Evolutionary conservation across 306 rosid genomes (phyloP), one percentile per base, ranked within the genome.

Genomic region (Styphnolobium japonicum): DNA sequence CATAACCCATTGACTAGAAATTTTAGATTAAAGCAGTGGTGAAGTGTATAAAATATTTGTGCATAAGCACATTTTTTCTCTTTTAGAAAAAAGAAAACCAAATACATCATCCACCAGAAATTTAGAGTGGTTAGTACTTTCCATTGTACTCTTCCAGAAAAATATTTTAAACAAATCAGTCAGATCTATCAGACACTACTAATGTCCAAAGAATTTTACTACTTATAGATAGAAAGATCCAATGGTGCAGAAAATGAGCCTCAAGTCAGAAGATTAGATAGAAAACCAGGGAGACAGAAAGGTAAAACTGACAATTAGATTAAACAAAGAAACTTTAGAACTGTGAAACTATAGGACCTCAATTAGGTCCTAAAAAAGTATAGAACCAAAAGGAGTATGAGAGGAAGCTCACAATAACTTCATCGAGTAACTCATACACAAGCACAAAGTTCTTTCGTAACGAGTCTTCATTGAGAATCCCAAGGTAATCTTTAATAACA

Each of bases 381-480:
- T 60, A 37, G 73, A 48, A 57, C 78, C 71, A 67, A 75, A 72
- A 40, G 42, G 43, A 43, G 71, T 5, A 69, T 11, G 62, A 76
- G 67, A 76, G 72, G 62, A 79, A 52, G 72, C 96, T 90, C 75
- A 93, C 97, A 25, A 93, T 93, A 87, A 86, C 92, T 93, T 93
- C 97, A 74, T 93, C 97, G 5, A 93, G 97, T 85, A 93, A 81
- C 86, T 93, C 97, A 6, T 93, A 93, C 76, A 93, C 96, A 63
- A 90, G 96, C 75, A 93, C 94, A 83, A 93, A 90, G 80, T 93
- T 92, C 73, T 87, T 93, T 58, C 96, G 80, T 67, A 93, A 49
- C 3, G 96, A 90, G 66, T 93, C 97, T 88, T 93, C 96, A 80
- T 85, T 90, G 77, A 93, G 91, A 85, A 93, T 82, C 62, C 97